Evolutionary conservation across 805 yeast genomes (phyloP).

Genomic region (Suhomyces pyralidae): DNA sequence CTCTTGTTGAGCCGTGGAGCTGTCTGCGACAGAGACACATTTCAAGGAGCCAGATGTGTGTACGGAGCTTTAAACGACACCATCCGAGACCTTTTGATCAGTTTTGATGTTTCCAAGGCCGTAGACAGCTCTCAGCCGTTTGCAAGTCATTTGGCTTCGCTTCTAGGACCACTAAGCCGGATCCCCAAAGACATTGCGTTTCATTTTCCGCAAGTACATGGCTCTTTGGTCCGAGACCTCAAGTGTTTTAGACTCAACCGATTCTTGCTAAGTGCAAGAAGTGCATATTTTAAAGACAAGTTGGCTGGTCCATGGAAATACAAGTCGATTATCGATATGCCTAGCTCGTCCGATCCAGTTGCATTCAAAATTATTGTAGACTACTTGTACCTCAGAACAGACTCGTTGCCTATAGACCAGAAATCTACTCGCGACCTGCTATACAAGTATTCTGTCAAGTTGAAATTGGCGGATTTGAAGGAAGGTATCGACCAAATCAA

Average conservation of each 20-base stretch:
- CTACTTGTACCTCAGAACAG: constrained; percentile 33
- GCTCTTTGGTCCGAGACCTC: constrained; percentile 9
- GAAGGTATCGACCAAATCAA: constrained; percentile 30
- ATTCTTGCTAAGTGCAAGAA: constrained; percentile 35
- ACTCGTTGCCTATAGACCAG: constrained; percentile 26
- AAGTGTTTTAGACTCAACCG: constrained; percentile 22
- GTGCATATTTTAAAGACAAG: constrained; percentile 21
- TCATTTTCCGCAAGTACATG: constrained; percentile 18
- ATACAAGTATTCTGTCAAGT: constrained; percentile 26
- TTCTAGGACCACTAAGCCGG: constrained; percentile 26
- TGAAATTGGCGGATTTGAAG: constrained; percentile 35
- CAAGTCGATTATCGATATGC: constrained; percentile 16
- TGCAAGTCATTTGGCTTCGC: constrained; percentile 62
- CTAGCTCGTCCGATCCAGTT: constrained; percentile 13
- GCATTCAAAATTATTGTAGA: constrained; percentile 25
- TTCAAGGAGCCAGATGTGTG: constrained; percentile 71
- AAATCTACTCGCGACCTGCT: constrained; percentile 16
- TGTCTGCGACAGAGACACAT: constrained; percentile 75
- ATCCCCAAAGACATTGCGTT: constrained; percentile 33
- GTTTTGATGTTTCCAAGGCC: constrained; percentile 64
- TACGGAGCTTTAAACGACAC: constrained; percentile 74
- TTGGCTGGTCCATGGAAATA: constrained; percentile 23
- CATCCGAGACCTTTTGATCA: constrained; percentile 55
- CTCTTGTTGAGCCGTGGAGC: constrained; percentile 64
- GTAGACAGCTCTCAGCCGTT: constrained; percentile 70